Conservation (phyloP, 2,329 filamentous ascomycete species). For the Mollisiaceae sp. region DNA sequence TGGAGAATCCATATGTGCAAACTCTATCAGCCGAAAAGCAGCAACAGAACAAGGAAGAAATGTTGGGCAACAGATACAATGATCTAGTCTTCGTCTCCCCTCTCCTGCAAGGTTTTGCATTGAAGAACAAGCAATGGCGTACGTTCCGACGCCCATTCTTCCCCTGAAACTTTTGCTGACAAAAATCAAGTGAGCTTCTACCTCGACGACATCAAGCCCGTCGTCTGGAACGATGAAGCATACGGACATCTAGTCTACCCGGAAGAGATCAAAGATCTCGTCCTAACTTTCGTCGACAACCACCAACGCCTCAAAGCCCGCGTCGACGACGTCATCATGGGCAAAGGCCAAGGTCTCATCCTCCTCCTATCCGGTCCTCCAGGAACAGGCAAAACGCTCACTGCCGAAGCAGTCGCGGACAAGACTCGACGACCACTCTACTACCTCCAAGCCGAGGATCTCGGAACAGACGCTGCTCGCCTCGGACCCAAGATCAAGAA, state of each 20-base stretch:
- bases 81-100: constrained; percentile 50
- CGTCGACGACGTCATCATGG: constrained; percentile 34
- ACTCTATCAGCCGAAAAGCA: constrained; percentile 42
- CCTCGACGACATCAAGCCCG: constrained; percentile 29
- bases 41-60: constrained; percentile 46
- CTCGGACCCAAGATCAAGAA: constrained; percentile 32
- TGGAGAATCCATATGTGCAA: constrained; percentile 37
- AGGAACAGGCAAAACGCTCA: constrained; percentile 36
- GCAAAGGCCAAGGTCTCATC: constrained; percentile 45
- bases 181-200: constrained; percentile 34
- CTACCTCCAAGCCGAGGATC: constrained; percentile 31
- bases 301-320: constrained; percentile 41
- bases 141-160: constrained; percentile 27
- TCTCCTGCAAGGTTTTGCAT: constrained; percentile 49
- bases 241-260: constrained; percentile 54
- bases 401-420: constrained; percentile 46
- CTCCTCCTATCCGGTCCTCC: constrained; percentile 47
- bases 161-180: background rate
- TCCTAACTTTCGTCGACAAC: constrained; percentile 54
- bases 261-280: constrained; percentile 53
- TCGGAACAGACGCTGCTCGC: constrained; percentile 26
- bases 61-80: constrained; percentile 45
- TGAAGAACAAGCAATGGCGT: constrained; percentile 54
- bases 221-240: constrained; percentile 50
- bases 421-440: constrained; percentile 30